Conservation (phyloP, 2,329 filamentous ascomycete species). For the Phyllosticta citribraziliensis region DNA sequence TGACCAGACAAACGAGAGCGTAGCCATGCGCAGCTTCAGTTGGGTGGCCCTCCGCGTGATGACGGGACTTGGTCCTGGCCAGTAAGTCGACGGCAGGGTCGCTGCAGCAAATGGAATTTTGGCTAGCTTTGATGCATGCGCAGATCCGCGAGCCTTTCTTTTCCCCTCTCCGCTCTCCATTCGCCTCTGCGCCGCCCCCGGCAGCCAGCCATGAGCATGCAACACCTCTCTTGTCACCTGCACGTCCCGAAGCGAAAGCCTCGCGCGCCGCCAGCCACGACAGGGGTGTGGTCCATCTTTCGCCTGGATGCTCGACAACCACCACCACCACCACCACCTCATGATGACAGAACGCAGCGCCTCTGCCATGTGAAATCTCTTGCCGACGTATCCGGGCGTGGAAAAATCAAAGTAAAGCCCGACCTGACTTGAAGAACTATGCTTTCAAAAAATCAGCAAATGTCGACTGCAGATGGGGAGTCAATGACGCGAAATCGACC, state of each 20-base stretch:
- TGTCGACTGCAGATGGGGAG: neutral
- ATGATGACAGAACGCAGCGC: neutral
- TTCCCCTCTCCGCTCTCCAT: no score
- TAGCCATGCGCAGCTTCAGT: neutral
- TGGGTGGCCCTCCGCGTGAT: neutral
- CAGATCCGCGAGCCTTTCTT: neutral
- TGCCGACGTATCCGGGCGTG: neutral
- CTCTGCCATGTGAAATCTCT: neutral
- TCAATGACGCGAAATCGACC: neutral
- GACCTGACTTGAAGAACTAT: neutral
- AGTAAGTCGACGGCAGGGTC: neutral
- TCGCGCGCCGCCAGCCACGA: neutral
- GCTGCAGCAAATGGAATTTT: neutral
- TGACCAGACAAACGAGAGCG: neutral
- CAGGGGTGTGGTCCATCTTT: neutral
- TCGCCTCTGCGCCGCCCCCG: no score
- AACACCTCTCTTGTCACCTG: neutral
- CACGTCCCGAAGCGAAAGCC: neutral
- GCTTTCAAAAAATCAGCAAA: neutral
- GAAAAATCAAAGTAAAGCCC: neutral
- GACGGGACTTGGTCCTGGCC: neutral
- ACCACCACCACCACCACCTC: neutral
- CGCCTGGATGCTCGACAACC: neutral
- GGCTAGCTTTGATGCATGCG: neutral
- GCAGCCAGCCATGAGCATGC: no score